phyloP scores from a whole-genome alignment of 495 filamentous ascomycete species.

The Cryomyces minteri region DNA sequence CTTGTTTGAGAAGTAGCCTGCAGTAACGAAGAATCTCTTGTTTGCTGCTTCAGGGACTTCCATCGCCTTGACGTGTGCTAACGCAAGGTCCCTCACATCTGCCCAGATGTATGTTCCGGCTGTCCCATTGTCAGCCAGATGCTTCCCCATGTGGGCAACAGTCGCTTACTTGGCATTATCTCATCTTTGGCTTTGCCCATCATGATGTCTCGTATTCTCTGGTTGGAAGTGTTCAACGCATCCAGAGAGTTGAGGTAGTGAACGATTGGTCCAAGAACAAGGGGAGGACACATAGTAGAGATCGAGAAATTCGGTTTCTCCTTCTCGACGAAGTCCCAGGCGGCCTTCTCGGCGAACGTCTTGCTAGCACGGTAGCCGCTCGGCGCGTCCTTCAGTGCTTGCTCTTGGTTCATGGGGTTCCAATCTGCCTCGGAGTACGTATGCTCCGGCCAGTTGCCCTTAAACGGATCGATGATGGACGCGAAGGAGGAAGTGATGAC shows the following conservation, averaged over 20 bases:
- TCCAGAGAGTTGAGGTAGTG: conserved; percentile 48
- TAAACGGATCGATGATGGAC: conserved; percentile 38
- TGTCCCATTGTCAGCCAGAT: too few relatives aligned
- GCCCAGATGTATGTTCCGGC: conserved; percentile 35
- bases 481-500: conserved; percentile 78
- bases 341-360: conserved; percentile 44
- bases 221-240: conserved; percentile 50
- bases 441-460: conserved; percentile 28
- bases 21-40: conserved; percentile 52
- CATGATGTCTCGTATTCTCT: conserved; percentile 33
- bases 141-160: conserved; percentile 1
- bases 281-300: conserved; percentile 50
- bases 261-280: conserved; percentile 54
- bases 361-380: conserved; percentile 38
- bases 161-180: conserved; percentile 25
- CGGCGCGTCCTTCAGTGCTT: conserved; percentile 33
- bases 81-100: conserved; percentile 53
- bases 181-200: conserved; percentile 47
- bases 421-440: conserved; percentile 58
- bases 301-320: conserved; percentile 65
- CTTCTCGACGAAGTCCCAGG: conserved; percentile 65
- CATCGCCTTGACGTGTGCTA: conserved; percentile 53
- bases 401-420: conserved; percentile 65
- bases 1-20: conserved; percentile 46
- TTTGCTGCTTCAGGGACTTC: conserved; percentile 45